Evolutionary conservation across 2,329 filamentous ascomycete genomes (phyloP), one percentile per base, ranked within the genome.

Genomic region (Arachnomyces sp.): DNA sequence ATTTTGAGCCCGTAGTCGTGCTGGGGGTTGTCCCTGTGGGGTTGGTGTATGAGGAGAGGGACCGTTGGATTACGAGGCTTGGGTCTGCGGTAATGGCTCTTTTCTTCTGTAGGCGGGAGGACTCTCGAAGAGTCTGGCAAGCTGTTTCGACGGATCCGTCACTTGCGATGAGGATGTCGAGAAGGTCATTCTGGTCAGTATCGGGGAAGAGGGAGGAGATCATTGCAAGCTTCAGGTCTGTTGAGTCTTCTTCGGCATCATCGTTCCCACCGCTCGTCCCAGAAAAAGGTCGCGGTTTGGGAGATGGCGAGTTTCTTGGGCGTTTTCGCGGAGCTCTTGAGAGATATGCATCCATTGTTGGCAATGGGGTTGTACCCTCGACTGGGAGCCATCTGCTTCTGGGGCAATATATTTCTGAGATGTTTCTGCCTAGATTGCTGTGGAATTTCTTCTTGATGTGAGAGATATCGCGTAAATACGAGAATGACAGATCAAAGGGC

Each of bases 171-270:
- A 96, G 70, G 4, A 87, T 67, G 48, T 96, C 90, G 0, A 98
- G 72, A 1, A 95, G 68, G 0, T 72, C 68, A 28, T 81, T 76
- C 34, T 84, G 79, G 6, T 78, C 71, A 3, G 80, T 49, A 1
- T 68, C 57, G 0, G 84, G 78, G 49, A 88, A 74, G 0, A 95
- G 65, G 1, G 92, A 96, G 2, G 82, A 76, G 2, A 98, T 67
- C 1, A 94, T 68, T 1, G 88, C 88, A 11, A 98, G 66, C 56
- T 95, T 96, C 52, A 93, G 71, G 47, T 96, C 92, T 0, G 92
- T 98, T 1, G 84, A 81, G 34, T 94, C 84, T 12, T 88, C 78
- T 12, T 79, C 74, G n/a, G 60, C 56, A 13, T 43, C 29, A 25
- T 16, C 37, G 8, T 16, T 16, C 7, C 7, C 20, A 5, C 5